phyloP scores from a whole-genome alignment of 148 eudicot species.

The Arctostaphylos glauca region DNA sequence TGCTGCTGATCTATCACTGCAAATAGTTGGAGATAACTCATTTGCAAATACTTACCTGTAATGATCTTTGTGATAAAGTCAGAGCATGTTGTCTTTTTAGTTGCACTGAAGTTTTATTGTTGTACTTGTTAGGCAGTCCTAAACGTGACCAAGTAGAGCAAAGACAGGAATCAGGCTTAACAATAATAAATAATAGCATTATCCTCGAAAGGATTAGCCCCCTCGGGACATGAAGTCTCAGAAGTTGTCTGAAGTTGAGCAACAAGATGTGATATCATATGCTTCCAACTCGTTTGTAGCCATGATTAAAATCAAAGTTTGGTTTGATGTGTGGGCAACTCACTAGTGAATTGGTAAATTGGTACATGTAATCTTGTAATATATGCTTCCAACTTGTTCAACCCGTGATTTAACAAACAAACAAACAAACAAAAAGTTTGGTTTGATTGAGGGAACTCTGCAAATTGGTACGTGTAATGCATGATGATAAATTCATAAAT shows the following conservation, averaged over 20 bases:
- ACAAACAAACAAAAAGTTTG: background rate
- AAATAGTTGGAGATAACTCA: background rate
- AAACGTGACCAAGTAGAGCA: too few relatives aligned
- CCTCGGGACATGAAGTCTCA: background rate
- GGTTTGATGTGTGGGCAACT: background rate
- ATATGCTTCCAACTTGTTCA: background rate
- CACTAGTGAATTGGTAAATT: background rate
- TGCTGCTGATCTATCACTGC: background rate
- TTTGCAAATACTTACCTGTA: background rate
- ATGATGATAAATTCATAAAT: too few relatives aligned
- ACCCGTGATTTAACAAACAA: background rate
- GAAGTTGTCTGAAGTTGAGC: background rate
- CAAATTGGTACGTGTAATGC: too few relatives aligned
- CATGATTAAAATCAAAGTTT: background rate
- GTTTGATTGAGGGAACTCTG: background rate
- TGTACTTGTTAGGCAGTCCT: background rate
- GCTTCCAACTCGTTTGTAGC: background rate
- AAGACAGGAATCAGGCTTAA: background rate
- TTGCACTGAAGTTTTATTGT: background rate
- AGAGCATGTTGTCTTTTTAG: background rate
- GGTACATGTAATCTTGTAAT: background rate
- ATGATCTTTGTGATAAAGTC: background rate
- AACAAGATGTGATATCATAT: background rate
- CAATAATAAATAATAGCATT: background rate
- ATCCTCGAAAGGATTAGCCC: background rate